Evolutionary conservation across 1,284 basidiomycete species (phyloP).

Genomic region (Apiotrichum siamense): DNA sequence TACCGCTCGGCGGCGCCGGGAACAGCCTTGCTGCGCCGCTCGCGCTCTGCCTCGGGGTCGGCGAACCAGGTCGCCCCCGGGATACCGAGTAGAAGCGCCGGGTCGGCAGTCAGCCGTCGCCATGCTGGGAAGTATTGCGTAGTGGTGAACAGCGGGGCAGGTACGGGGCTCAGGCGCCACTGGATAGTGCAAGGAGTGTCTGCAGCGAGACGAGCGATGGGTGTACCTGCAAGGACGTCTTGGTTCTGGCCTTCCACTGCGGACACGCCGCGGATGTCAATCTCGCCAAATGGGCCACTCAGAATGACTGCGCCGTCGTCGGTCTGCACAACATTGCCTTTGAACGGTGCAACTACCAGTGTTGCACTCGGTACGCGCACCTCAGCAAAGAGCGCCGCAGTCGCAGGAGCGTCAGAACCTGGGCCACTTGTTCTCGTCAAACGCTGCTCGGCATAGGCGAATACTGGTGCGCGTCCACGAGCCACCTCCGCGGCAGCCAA

Average conservation of each 20-base stretch:
- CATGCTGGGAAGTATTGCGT: neutral
- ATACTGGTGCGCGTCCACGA: neutral
- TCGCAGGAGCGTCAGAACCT: neutral
- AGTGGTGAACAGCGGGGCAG: neutral
- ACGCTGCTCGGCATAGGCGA: conserved; percentile 6
- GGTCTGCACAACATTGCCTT: neutral
- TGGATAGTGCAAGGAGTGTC: neutral
- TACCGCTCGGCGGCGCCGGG: conserved; percentile 9
- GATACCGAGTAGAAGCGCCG: neutral
- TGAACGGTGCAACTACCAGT: neutral
- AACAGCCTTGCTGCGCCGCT: neutral
- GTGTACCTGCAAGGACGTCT: neutral
- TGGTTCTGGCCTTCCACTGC: neutral
- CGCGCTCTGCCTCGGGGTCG: neutral
- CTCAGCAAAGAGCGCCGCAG: neutral
- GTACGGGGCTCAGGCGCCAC: neutral
- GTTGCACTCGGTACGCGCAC: neutral
- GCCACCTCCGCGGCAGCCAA: neutral
- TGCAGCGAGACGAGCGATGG: neutral
- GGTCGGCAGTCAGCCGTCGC: conserved; percentile 3
- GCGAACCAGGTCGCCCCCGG: neutral
- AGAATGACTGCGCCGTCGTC: neutral
- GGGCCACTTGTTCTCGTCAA: neutral
- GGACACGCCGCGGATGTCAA: neutral
- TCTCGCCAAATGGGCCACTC: conserved; percentile 1